Evolutionary conservation across 306 rosid species (phyloP), one percentile per base, ranked within the genome.

Genomic region (Fragaria iinumae): DNA sequence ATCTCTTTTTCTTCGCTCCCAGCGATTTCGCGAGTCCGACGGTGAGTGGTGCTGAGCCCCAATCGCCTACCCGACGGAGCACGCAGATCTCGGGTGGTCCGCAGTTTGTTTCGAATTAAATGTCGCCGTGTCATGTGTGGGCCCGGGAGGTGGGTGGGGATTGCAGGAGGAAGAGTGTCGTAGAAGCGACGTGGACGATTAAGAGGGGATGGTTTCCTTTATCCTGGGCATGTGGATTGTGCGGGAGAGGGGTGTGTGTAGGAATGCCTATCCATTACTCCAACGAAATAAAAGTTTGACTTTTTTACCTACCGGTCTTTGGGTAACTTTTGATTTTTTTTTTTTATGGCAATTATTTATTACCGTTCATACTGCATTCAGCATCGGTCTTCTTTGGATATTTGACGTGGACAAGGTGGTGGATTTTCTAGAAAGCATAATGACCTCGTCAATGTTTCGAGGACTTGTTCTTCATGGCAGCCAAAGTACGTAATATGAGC

Each of bases 171-270:
- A 23, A 3, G 69, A 4, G 45, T 45, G 77, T 23, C 27, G 29
- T 17, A 0, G 21, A 60, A 60, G 69, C 77, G 29, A 74, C 20
- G 12, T 41, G 45, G 23, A 38, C 57, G 34, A 20, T 17, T 29
- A 13, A 18, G 69, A 56, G 32, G 13, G 43, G 9, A 27, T 60
- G 13, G 77, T 17, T 44, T 27, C 70, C 59, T 43, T 45, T 43
- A 74, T 60, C 69, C 11, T 44, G 55, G 70, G 77, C 77, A 60
- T 44, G 77, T 18, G 77, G 39, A 39, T 25, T 23, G 55, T 23
- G 67, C 12, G 67, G 3, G 14, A 14, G 55, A 27, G 32, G 32
- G 2, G 32, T 2, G 32, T 29, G 27, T 27, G 27, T 27, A 27
- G 27, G 27, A 27, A 27, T 27, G 34, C 59, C 78, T 6, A 45